Conservation (phyloP, 2,329 filamentous ascomycete species). For the Graphilbum sp. region DNA sequence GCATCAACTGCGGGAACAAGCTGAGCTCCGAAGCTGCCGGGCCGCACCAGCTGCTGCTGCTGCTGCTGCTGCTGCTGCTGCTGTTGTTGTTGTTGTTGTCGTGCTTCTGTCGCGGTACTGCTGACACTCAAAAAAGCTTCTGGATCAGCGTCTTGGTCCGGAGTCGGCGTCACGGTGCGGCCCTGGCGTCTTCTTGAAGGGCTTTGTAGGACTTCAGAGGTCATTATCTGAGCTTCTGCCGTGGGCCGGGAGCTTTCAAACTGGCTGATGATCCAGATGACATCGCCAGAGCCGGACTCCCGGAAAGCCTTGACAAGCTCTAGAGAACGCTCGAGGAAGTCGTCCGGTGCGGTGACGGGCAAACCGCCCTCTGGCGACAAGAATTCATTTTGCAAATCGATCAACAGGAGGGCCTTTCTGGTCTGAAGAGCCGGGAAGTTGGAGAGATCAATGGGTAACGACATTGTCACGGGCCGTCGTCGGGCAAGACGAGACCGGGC, state of each 20-base stretch:
- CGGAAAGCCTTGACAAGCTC: conserved; percentile 59
- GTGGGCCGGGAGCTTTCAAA: conserved; percentile 47
- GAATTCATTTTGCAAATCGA: conserved; percentile 90
- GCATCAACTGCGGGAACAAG: conserved; percentile 25
- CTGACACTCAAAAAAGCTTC: conserved; percentile 21
- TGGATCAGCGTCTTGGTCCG: conserved; percentile 15
- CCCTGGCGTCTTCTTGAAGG: too few species aligned
- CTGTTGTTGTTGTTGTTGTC: background rate
- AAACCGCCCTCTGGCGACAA: conserved; percentile 51
- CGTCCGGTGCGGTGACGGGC: conserved; percentile 43
- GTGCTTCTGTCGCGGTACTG: background rate
- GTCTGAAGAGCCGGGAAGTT: conserved; percentile 39
- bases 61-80: conserved; percentile 13
- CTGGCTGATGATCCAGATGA: conserved; percentile 74
- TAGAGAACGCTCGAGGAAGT: conserved; percentile 51
- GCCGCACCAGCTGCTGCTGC: conserved; percentile 24
- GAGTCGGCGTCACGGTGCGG: conserved; percentile 1
- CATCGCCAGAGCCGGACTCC: conserved; percentile 44
- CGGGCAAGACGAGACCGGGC: too few species aligned
- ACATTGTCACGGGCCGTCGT: too few species aligned
- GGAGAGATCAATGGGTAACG: conserved; percentile 35
- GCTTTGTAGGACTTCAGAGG: conserved; percentile 16
- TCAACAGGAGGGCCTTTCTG: conserved; percentile 57
- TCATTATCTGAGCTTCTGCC: conserved; percentile 34
- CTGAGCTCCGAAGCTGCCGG: conserved; percentile 27